Percentiles rank a stretch among this genome's conserved stretches.
phyloP scores from a whole-genome alignment of 495 filamentous ascomycete genomes.

The Podospora comata region DNA sequence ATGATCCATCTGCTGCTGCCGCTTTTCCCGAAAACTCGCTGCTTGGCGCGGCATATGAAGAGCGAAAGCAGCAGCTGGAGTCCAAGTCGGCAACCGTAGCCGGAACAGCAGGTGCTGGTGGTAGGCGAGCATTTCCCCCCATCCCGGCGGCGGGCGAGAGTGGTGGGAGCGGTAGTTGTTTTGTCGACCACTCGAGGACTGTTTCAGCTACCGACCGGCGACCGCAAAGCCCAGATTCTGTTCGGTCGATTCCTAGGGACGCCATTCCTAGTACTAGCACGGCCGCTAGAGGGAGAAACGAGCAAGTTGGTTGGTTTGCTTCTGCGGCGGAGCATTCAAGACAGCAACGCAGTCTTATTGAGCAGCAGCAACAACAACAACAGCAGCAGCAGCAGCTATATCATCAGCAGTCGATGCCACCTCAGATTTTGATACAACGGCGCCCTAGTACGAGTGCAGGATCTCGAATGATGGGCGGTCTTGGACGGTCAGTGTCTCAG shows the following conservation, averaged over 20 bases:
- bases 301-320: slow-evolving; percentile 42
- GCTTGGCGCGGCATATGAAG: slow-evolving; percentile 43
- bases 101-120: slow-evolving; percentile 19
- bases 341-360: slow-evolving; percentile 22
- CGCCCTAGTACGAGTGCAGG: slow-evolving; percentile 1
- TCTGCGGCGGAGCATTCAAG: slow-evolving; percentile 44
- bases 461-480: slow-evolving; percentile 4
- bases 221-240: not conserved
- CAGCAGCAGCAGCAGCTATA: not conserved
- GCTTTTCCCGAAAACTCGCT: slow-evolving; percentile 40
- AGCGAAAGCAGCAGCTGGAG: slow-evolving; percentile 35
- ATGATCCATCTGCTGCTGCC: slow-evolving; percentile 20
- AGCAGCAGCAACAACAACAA: not conserved
- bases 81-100: slow-evolving; percentile 5
- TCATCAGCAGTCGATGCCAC: not conserved
- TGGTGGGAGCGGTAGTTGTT: slow-evolving; percentile 27
- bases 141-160: not conserved
- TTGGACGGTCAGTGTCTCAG: not conserved
- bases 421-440: not conserved
- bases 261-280: not conserved
- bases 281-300: not conserved
- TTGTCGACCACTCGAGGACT: not conserved
- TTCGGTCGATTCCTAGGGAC: not conserved
- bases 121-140: slow-evolving; percentile 5
- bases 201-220: not conserved